Conservation (phyloP, 2,329 filamentous ascomycete species). For the Metarhizium anisopliae region DNA sequence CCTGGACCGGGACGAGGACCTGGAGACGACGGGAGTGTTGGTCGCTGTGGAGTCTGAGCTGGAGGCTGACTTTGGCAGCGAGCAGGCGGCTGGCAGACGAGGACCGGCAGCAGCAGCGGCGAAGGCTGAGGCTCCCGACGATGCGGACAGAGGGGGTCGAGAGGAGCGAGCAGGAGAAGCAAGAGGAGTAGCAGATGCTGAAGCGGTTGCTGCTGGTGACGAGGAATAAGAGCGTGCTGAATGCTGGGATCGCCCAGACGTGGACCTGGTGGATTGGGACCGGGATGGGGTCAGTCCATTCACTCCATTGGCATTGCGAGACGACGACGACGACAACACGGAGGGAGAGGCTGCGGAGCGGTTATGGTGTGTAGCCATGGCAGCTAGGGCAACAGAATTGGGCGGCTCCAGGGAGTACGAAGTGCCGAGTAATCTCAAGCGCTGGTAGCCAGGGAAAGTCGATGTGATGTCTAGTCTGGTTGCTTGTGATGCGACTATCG, state of each 20-base stretch:
- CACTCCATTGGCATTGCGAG: neutral
- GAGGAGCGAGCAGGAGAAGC: constrained; percentile 19
- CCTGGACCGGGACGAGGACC: constrained; percentile 2
- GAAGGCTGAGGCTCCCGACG: constrained; percentile 9
- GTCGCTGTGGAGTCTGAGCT: constrained; percentile 6
- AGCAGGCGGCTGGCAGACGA: constrained; percentile 9
- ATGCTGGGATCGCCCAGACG: neutral
- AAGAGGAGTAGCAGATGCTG: constrained; percentile 9
- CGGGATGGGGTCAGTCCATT: constrained; percentile 1
- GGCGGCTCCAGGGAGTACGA: neutral
- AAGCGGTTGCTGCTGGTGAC: neutral
- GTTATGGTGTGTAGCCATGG: neutral
- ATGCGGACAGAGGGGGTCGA: constrained; percentile 14
- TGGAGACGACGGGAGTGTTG: constrained; percentile 1
- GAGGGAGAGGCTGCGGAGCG: neutral
- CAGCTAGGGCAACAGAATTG: neutral
- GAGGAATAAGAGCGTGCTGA: neutral
- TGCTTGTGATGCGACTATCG: too few species aligned
- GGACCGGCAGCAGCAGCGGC: constrained; percentile 5
- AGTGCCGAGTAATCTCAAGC: too few species aligned
- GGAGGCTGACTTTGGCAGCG: constrained; percentile 6
- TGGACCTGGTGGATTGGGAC: neutral
- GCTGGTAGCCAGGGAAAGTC: too few species aligned
- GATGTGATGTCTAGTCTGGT: too few species aligned
- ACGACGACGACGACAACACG: neutral